phyloP scores from a whole-genome alignment of 768 basidiomycete genomes.

The Daedaleopsis nitida region DNA sequence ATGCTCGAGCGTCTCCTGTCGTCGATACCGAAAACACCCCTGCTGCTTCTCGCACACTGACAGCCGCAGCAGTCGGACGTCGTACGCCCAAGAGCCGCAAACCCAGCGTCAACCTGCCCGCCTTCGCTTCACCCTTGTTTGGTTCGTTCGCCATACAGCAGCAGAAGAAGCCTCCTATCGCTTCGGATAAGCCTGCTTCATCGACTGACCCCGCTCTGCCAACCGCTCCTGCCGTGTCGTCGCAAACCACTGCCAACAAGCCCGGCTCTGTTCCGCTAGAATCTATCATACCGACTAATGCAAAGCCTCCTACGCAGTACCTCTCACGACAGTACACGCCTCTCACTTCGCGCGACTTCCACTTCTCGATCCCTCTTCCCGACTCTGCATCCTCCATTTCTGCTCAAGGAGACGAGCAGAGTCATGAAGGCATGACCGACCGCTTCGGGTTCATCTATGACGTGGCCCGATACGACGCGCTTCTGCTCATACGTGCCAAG shows the following conservation, averaged over 20 bases:
- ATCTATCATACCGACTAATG: slow-evolving; percentile 76
- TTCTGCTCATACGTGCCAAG: slow-evolving; percentile 71
- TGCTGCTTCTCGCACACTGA: slow-evolving; percentile 29
- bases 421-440: slow-evolving; percentile 70
- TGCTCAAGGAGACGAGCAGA: slow-evolving; percentile 51
- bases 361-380: slow-evolving; percentile 65
- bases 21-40: slow-evolving; percentile 45
- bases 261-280: slow-evolving; percentile 65
- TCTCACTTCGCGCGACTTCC: slow-evolving; percentile 73
- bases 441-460: slow-evolving; percentile 93
- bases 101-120: slow-evolving; percentile 26
- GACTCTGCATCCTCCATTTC: slow-evolving; percentile 59
- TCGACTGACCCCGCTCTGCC: slow-evolving; percentile 10
- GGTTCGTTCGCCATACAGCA: slow-evolving; percentile 59
- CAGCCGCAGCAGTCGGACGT: slow-evolving; percentile 12
- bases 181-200: background rate
- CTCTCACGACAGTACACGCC: slow-evolving; percentile 75
- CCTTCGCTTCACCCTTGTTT: slow-evolving; percentile 59
- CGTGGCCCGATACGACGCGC: slow-evolving; percentile 76
- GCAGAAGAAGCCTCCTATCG: slow-evolving; percentile 37
- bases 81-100: slow-evolving; percentile 20
- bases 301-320: slow-evolving; percentile 85
- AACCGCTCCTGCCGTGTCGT: slow-evolving; percentile 16
- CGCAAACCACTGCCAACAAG: slow-evolving; percentile 27
- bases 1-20: background rate